Base-by-base conservation (phyloP, 306 rosid genomes). In the Citrullus colocynthis region DNA sequence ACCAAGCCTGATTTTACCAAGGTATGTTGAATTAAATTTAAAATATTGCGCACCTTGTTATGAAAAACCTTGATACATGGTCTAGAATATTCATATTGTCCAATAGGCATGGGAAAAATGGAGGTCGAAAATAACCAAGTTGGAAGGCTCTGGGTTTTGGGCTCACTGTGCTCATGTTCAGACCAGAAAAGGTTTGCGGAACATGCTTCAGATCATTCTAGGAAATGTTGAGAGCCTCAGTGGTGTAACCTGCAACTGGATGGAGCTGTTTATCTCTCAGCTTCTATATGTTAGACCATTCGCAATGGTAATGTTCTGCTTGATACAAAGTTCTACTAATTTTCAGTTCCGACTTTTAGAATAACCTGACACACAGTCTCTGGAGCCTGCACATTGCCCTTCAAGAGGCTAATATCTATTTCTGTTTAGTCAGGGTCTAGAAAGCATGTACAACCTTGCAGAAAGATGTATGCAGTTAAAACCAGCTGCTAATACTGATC, bases 41-140 rank as follows among this genome's bases (percentile, higher is more conserved):
- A 42, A 80, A 45, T 36, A 15, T 58, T 59, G 69, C 44, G 15
- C 13, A 51, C 36, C 42, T 8, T 73, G 13, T 49, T 16, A 34
- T 73, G 77, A 49, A 24, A 49, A 24, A 7, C 58, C 37, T 81
- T 12, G 54, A 30, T 70, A 9, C 71, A 14, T 58, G 6, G 48
- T 79, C 77, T 44, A 36, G 32, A 24, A 69, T 66, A 71, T 76
- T 70, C n/a, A 59, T 81, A 15, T 58, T 58, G 84, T 83, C 67
- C 79, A 16, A 56, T 83, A 94, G 98, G 95, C 95, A 81, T 92
- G 96, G 97, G 98, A 94, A 85, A 92, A 88, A 81, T 94, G 98
- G 98, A 83, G 96, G 80, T 88, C 88, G 8, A 93, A 90, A 82
- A 86, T 94, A 75, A 87, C 93, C 52, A 94, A 90, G 86, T 86